phyloP scores from a whole-genome alignment of 73 alveolate genomes.

The Paramecium sexaurelia region DNA sequence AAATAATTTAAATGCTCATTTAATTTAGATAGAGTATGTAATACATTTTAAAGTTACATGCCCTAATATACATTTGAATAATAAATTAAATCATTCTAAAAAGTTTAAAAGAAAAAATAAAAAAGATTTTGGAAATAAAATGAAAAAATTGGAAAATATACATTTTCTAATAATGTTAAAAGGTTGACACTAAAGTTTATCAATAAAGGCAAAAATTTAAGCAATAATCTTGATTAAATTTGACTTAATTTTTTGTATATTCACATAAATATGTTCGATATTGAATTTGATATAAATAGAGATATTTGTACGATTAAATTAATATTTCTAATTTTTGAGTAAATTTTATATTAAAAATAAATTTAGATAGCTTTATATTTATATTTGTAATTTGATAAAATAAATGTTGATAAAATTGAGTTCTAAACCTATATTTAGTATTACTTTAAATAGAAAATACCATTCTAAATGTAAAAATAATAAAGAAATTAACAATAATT shows the following conservation, averaged over 20 bases:
- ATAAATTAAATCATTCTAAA: neutral
- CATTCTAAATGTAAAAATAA: neutral
- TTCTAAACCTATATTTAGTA: neutral
- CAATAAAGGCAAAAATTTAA: neutral
- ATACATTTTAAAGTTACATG: neutral
- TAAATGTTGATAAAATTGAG: neutral
- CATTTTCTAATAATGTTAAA: neutral
- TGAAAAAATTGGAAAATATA: neutral
- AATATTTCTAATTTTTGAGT: no score
- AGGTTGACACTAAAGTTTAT: neutral
- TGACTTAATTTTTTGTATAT: neutral
- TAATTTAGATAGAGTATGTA: neutral
- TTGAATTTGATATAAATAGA: no score
- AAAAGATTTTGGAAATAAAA: neutral
- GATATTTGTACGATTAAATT: no score
- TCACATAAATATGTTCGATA: no score
- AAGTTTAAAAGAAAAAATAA: neutral
- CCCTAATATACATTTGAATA: neutral
- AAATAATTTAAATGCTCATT: neutral
- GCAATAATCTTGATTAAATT: neutral
- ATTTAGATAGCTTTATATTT: no score
- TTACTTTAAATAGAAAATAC: neutral
- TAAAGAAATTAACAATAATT: neutral
- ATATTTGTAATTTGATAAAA: neutral
- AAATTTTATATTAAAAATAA: no score